Evolutionary conservation across 2,329 filamentous ascomycete genomes (phyloP).

Genomic region (Coniochaeta sp.): DNA sequence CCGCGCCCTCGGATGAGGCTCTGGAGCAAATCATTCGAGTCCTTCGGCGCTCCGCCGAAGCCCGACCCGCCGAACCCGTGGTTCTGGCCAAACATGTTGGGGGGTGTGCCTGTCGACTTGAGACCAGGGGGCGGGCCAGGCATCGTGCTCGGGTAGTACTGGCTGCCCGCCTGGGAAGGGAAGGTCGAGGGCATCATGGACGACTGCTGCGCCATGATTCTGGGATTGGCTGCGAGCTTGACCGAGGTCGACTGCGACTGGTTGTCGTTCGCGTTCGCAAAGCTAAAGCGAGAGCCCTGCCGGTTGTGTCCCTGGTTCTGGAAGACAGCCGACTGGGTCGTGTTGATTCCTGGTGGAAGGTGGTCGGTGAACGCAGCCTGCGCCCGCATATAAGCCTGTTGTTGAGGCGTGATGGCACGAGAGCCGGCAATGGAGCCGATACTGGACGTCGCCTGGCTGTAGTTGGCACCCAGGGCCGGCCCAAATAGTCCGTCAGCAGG

Average conservation of each 20-base stretch:
- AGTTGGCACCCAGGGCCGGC: conserved; percentile 40
- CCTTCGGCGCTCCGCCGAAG: conserved; percentile 64
- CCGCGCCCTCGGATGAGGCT: conserved; percentile 64
- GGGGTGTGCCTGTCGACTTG: conserved; percentile 90
- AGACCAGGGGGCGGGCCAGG: conserved; percentile 90
- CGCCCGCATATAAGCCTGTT: conserved; percentile 65
- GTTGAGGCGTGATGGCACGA: conserved; percentile 73
- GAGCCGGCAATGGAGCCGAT: conserved; percentile 51
- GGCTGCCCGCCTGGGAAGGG: conserved; percentile 50
- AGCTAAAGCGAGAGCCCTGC: conserved; percentile 82
- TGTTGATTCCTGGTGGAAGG: conserved; percentile 49
- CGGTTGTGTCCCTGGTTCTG: conserved; percentile 66
- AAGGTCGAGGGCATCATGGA: conserved; percentile 73
- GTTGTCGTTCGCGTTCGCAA: conserved; percentile 64
- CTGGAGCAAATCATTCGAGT: conserved; percentile 69
- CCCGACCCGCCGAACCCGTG: conserved; percentile 71
- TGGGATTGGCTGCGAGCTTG: conserved; percentile 71
- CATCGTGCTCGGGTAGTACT: conserved; percentile 78
- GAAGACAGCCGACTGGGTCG: conserved; percentile 42
- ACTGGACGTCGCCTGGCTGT: conserved; percentile 40
- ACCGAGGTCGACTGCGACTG: conserved; percentile 54
- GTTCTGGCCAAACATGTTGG: conserved; percentile 88
- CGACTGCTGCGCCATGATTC: conserved; percentile 76
- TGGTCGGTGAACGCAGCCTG: conserved; percentile 27
- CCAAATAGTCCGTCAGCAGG: conserved; percentile 47